Conservation (phyloP, 2,329 filamentous ascomycete species). For the Onygenales sp. region DNA sequence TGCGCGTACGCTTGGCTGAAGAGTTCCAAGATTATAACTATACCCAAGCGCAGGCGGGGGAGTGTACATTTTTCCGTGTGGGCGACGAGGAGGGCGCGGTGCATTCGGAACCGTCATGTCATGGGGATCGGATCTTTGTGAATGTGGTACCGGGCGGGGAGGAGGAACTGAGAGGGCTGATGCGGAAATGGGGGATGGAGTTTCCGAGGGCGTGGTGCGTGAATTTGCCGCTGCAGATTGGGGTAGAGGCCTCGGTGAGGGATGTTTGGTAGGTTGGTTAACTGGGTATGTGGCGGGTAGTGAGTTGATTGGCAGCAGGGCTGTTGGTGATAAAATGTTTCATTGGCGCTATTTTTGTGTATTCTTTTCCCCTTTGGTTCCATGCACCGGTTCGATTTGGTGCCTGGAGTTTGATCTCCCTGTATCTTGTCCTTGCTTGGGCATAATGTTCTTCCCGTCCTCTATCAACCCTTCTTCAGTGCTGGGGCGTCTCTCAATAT, state of each 20-base stretch:
- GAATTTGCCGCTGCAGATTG: constrained; percentile 11
- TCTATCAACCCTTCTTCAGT: too few relatives aligned
- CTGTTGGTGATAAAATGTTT: not conserved
- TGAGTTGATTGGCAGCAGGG: not conserved
- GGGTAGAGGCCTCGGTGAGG: constrained; percentile 7
- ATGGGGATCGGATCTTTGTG: constrained; percentile 25
- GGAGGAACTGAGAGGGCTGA: constrained; percentile 20
- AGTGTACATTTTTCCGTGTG: constrained; percentile 1
- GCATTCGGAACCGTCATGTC: constrained; percentile 1
- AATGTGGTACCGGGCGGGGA: constrained; percentile 27
- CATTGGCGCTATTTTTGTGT: not conserved
- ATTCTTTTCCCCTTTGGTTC: not conserved
- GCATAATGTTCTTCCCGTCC: too few relatives aligned
- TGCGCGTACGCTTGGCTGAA: constrained; percentile 26
- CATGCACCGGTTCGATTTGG: not conserved
- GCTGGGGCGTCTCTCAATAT: too few relatives aligned
- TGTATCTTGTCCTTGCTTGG: not conserved
- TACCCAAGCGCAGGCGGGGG: not conserved
- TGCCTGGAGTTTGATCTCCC: not conserved
- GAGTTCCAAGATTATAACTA: constrained; percentile 15
- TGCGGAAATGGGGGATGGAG: constrained; percentile 24
- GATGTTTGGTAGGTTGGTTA: constrained; percentile 7
- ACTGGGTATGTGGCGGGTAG: not conserved
- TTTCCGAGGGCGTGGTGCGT: constrained; percentile 18
- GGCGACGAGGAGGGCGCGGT: not conserved